phyloP scores from a whole-genome alignment of 805 yeast species.

The Pichia eremophila region DNA sequence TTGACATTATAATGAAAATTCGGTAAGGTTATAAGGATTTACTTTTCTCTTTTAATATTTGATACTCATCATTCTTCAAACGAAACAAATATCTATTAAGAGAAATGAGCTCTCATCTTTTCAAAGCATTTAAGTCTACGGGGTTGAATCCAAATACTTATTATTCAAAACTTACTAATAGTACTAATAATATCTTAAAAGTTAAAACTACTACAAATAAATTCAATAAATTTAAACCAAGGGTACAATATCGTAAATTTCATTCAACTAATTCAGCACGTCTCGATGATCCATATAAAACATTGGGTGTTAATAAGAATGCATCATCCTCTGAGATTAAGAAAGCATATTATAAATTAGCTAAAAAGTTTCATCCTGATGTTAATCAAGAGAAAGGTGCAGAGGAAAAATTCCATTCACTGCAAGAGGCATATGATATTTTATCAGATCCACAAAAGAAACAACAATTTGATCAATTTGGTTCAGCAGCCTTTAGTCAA shows the following conservation, averaged over 20 bases:
- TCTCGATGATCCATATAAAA: constrained; percentile 69
- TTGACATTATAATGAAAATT: too few relatives aligned
- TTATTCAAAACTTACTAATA: background rate
- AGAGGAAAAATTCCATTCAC: constrained; percentile 80
- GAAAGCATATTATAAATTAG: constrained; percentile 87
- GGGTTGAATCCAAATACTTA: background rate
- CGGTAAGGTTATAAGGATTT: background rate
- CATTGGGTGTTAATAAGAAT: constrained; percentile 62
- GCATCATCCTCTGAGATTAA: constrained; percentile 83
- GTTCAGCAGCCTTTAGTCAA: constrained; percentile 73
- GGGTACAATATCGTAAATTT: constrained; percentile 22
- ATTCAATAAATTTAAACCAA: background rate
- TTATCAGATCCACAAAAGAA: constrained; percentile 78
- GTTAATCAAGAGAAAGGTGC: constrained; percentile 87
- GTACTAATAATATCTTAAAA: background rate
- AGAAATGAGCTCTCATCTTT: background rate
- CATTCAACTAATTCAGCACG: constrained; percentile 30
- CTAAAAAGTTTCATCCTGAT: constrained; percentile 94
- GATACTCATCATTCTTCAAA: too few relatives aligned
- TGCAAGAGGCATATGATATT: constrained; percentile 91
- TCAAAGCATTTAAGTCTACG: background rate
- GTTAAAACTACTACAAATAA: background rate
- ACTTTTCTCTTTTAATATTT: background rate
- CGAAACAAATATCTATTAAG: too few relatives aligned
- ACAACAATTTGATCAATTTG: constrained; percentile 85